Percentiles rank a stretch among this genome's conserved stretches.
phyloP scores from a whole-genome alignment of 345 rosid genomes.

The Salix udensis region DNA sequence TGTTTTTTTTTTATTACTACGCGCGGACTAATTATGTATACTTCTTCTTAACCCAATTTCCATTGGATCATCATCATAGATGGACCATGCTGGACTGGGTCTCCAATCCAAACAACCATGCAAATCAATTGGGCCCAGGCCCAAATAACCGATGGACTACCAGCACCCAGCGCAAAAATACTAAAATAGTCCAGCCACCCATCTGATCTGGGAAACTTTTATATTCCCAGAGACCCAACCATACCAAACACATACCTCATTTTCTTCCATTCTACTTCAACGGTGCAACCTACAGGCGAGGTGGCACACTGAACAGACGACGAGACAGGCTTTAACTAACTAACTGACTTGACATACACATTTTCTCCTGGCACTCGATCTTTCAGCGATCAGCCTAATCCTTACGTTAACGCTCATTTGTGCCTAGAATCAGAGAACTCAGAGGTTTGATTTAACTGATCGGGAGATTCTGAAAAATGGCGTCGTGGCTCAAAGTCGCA shows the following conservation, averaged over 20 bases:
- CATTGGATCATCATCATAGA: not conserved
- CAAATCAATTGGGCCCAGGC: not conserved
- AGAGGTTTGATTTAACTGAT: conserved; percentile 2
- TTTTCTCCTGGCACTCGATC: not conserved
- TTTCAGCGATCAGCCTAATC: not conserved
- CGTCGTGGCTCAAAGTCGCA: conserved; percentile 97
- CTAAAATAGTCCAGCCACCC: not conserved
- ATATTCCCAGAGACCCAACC: not conserved
- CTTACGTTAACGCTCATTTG: not conserved
- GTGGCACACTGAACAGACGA: no score
- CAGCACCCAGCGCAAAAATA: no score
- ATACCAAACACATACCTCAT: not conserved
- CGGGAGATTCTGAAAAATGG: conserved; percentile 41
- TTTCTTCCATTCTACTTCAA: conserved; percentile 8
- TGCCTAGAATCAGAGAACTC: conserved; percentile 38
- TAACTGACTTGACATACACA: not conserved
- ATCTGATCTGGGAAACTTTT: not conserved
- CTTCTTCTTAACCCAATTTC: no score
- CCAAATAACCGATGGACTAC: not conserved
- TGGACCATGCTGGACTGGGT: not conserved
- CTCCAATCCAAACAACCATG: not conserved
- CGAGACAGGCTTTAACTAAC: not conserved
- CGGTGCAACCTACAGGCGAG: not conserved
- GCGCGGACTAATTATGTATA: no score
- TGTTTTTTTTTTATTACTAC: no score